Evolutionary conservation across 1,139 yeast species (phyloP), one percentile per base, ranked within the genome.

Genomic region (Chernovozyma sophiae-reginae): DNA sequence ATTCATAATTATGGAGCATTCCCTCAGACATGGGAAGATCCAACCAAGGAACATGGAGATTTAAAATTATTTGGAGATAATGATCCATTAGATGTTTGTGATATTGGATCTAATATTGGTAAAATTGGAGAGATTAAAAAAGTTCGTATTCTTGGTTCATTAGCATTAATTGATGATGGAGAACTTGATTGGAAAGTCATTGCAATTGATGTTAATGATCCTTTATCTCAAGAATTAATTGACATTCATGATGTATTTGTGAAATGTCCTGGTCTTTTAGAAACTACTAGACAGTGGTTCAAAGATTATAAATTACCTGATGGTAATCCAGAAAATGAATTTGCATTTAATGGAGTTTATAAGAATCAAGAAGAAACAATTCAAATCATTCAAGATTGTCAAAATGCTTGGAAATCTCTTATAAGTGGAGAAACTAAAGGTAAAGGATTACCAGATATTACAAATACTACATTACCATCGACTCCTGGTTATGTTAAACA

Each of bases 1-100:
- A 87, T 92, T 45, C 95, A 86, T 67, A 90, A 90, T 67, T 90
- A 90, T 60, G 97, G 98, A 45, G 97, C 97, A n/a, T 76, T 92
- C 62, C 97, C 98, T 33, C 97, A 90, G 68, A 92, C 98, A 20
- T 92, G 97, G 97, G 98, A 92, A 57, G 80, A 77, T 49, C 79
- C 80, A 39, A 68, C 53, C 2, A 59, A 57, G 32, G 59, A 67
- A 41, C 79, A 81, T 62, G 80, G 81, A 42, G 83, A 77, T 47
- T 78, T 90, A 38, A 77, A 77, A 44, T 79, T 86, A 42, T 77
- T 62, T 48, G 96, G 96, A 51, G 96, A 87, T 61, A 82, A 86
- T 59, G 96, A 87, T 68, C 96, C 96, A 31, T 70, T 87, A 52
- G 96, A 87, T 55, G 95, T 86, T 28, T 82, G 94, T 57, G 96